A percentile compares a stretch with the other conserved stretches of the same genome.
phyloP scores from a whole-genome alignment of 441 rosid species.

The Eutrema salsugineum region DNA sequence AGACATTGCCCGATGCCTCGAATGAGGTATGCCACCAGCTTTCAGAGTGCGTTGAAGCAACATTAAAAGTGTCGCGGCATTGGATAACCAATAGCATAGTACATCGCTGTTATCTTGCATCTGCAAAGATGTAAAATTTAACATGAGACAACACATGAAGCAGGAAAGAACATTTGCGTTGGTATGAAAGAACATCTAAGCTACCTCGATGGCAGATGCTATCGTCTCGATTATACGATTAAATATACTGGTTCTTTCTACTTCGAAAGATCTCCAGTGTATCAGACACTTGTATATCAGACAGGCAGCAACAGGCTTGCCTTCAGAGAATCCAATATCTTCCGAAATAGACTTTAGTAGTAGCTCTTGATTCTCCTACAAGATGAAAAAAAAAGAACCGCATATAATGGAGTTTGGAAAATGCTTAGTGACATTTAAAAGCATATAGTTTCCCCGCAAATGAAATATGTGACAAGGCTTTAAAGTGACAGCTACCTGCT shows the following conservation, averaged over 20 bases:
- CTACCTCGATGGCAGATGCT: constrained; percentile 63
- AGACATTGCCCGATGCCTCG: constrained; percentile 48
- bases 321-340: constrained; percentile 71
- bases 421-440: background rate
- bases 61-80: constrained; percentile 52
- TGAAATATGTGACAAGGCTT: constrained; percentile 9
- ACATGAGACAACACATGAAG: background rate
- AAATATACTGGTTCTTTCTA: constrained; percentile 64
- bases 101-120: constrained; percentile 57
- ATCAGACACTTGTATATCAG: constrained; percentile 73
- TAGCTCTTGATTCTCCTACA: constrained; percentile 68
- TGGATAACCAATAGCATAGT: constrained; percentile 72
- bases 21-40: constrained; percentile 53
- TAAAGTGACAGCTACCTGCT: constrained; percentile 44
- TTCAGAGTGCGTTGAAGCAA: constrained; percentile 62
- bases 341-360: constrained; percentile 68
- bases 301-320: constrained; percentile 81
- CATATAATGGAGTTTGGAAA: constrained; percentile 7
- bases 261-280: constrained; percentile 86
- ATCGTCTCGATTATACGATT: constrained; percentile 72
- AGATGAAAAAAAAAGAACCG: background rate
- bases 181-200: constrained; percentile 14
- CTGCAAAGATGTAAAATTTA: constrained; percentile 34
- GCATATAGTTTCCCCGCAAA: background rate
- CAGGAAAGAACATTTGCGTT: constrained; percentile 12